Conservation (phyloP, 2,329 filamentous ascomycete genomes). For the Fusarium globosum region DNA sequence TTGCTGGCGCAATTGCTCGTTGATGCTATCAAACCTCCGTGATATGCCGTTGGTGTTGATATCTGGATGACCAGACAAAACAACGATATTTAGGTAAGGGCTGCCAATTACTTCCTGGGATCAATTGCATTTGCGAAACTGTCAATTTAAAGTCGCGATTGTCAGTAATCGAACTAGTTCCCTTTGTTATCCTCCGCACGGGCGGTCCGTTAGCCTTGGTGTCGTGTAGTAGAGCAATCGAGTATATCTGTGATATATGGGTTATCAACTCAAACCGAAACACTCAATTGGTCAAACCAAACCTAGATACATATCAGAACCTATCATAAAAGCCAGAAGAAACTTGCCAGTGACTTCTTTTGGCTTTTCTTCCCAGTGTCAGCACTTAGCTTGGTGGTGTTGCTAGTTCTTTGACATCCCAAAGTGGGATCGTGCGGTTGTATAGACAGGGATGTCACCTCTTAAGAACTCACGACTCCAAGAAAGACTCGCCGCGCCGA, state of each 20-base stretch:
- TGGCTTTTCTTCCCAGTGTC: conserved; percentile 6
- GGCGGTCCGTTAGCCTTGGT: neutral
- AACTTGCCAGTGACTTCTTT: neutral
- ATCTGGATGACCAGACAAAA: neutral
- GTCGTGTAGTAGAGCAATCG: neutral
- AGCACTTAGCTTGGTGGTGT: conserved; percentile 22
- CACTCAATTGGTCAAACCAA: neutral
- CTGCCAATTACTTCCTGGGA: neutral
- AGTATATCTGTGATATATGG: neutral
- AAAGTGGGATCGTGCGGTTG: conserved; percentile 21
- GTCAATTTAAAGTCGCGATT: neutral
- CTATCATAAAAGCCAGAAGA: neutral
- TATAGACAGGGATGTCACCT: conserved; percentile 15
- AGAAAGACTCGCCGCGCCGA: neutral
- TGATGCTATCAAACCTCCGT: neutral
- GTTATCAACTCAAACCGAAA: neutral
- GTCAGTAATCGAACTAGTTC: neutral
- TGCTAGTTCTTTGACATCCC: conserved; percentile 24
- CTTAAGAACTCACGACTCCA: neutral
- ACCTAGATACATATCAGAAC: neutral
- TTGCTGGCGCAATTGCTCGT: conserved; percentile 15
- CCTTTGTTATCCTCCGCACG: conserved; percentile 16
- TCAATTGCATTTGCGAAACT: neutral
- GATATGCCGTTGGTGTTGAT: conserved; percentile 21
- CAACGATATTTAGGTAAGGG: neutral